Conservation (phyloP, 805 yeast genomes). For the Suhomyces sp. region DNA sequence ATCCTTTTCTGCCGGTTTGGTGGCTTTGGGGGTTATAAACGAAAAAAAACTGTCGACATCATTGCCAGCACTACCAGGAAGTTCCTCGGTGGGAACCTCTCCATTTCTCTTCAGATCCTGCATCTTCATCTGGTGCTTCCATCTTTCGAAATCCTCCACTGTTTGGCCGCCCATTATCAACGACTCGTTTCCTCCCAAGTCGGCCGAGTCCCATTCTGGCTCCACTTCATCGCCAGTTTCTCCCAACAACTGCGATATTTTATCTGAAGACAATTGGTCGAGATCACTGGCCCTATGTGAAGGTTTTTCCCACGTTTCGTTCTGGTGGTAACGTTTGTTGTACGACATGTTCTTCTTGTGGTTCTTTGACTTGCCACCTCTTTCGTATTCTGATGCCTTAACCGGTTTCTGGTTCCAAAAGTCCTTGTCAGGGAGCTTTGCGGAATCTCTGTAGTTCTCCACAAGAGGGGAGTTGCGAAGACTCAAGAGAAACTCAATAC, state of each 20-base stretch:
- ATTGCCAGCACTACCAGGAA: slow-evolving; percentile 25
- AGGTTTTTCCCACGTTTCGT: slow-evolving; percentile 27
- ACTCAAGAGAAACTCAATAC: slow-evolving; percentile 25
- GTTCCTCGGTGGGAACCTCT: slow-evolving; percentile 15
- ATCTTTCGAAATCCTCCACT: slow-evolving; percentile 55
- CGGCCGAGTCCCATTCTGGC: slow-evolving; percentile 42
- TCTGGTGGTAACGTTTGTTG: slow-evolving; percentile 15
- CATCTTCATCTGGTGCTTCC: slow-evolving; percentile 53
- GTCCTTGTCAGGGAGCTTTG: slow-evolving; percentile 41
- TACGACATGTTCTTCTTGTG: slow-evolving; percentile 14
- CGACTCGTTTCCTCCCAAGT: slow-evolving; percentile 23
- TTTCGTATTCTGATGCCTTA: neutral
- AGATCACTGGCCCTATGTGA: slow-evolving; percentile 19
- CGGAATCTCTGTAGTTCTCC: slow-evolving; percentile 23
- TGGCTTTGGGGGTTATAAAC: slow-evolving; percentile 31
- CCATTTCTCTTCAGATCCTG: slow-evolving; percentile 50
- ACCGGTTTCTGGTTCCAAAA: slow-evolving; percentile 46
- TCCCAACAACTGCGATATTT: slow-evolving; percentile 34
- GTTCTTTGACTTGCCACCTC: slow-evolving; percentile 6
- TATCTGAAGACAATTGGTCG: slow-evolving; percentile 30
- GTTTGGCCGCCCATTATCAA: slow-evolving; percentile 45
- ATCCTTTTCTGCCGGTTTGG: slow-evolving; percentile 5
- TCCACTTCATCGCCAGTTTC: slow-evolving; percentile 32
- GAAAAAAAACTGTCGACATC: slow-evolving; percentile 45
- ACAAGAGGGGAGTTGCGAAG: slow-evolving; percentile 37